These are phyloP conservation scores for Xylaria sp. DNA, from an alignment of 2,329 filamentous ascomycete genomes.

Conservation along the genomic window DNA sequence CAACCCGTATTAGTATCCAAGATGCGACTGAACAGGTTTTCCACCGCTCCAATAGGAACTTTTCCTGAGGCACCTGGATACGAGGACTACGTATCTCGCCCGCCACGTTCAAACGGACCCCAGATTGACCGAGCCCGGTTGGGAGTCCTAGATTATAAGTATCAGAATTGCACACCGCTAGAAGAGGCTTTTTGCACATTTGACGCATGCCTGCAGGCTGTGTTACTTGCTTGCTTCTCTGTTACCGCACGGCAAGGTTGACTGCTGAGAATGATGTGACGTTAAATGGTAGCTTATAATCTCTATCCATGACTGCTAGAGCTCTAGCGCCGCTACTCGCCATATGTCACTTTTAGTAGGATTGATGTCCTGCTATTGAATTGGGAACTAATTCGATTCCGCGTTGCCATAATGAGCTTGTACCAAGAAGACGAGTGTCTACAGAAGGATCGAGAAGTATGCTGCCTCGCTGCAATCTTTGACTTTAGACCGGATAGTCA, in stretches of 20 bases:
- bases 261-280: constrained; percentile 3
- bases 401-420: background rate
- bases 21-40: constrained; percentile 34
- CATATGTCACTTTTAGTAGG: background rate
- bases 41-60: constrained; percentile 44
- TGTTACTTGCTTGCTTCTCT: constrained; percentile 5
- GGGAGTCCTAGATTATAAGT: constrained; percentile 4
- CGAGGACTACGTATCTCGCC: constrained; percentile 46
- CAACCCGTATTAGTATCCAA: constrained; percentile 26
- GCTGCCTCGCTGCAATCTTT: background rate
- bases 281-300: background rate
- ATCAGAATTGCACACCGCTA: constrained; percentile 24
- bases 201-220: background rate
- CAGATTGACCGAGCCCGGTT: constrained; percentile 4
- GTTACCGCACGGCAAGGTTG: background rate
- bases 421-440: background rate
- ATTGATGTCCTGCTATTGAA: background rate
- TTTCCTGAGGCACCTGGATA: constrained; percentile 41
- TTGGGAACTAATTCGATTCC: background rate
- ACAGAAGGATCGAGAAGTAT: background rate
- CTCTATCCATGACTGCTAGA: background rate
- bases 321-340: background rate
- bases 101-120: constrained; percentile 32
- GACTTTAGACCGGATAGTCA: background rate
- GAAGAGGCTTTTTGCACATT: constrained; percentile 13